Percentiles rank a stretch among this genome's conserved stretches.
Evolutionary conservation across 345 rosid species (phyloP).

Genomic region (Melaleuca alternifolia): DNA sequence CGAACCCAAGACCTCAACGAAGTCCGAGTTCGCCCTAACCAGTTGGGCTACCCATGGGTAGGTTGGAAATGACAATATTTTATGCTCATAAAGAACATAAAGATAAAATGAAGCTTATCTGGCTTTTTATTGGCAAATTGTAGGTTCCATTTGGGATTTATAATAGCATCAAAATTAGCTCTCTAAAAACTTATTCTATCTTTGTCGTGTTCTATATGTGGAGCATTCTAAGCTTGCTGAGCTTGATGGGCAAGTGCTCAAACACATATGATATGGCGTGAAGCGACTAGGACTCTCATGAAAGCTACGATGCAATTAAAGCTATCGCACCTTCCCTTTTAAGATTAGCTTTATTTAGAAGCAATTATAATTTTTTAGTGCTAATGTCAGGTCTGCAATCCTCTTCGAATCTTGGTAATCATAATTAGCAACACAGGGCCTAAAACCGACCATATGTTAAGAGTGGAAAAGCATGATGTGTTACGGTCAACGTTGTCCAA

Average conservation of each 20-base stretch:
- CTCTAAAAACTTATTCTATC: background rate
- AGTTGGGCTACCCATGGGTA: too few relatives aligned
- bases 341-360: background rate
- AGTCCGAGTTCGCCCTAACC: too few relatives aligned
- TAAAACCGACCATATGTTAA: background rate
- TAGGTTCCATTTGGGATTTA: background rate
- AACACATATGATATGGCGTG: background rate
- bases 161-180: background rate
- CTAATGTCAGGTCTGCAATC: background rate
- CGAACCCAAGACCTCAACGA: too few relatives aligned
- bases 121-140: background rate
- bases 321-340: background rate
- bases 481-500: background rate
- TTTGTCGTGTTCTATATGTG: background rate
- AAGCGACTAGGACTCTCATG: background rate
- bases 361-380: background rate
- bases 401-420: conserved; percentile 7
- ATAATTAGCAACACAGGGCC: background rate
- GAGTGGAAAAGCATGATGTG: background rate
- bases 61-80: too few relatives aligned
- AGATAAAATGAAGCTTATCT: background rate
- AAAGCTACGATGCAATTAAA: background rate
- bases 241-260: background rate
- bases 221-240: background rate
- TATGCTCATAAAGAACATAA: background rate